phyloP scores from a whole-genome alignment of 768 basidiomycete species.

The Chlorophyllum brunneum region DNA sequence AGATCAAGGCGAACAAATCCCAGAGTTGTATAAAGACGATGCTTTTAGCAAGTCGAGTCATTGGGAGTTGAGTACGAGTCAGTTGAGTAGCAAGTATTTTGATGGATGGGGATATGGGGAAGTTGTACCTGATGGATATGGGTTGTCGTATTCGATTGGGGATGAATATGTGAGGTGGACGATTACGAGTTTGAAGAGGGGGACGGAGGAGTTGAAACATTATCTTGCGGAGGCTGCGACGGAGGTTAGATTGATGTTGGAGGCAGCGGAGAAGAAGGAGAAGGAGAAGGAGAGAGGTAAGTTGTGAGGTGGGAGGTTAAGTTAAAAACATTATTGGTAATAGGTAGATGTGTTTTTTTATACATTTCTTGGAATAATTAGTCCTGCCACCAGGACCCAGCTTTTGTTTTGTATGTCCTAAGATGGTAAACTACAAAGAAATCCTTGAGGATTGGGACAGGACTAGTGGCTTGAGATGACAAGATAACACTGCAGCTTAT shows the following conservation, averaged over 20 bases:
- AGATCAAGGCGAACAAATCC: constrained; percentile 62
- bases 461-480: too few relatives aligned
- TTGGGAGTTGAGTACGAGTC: constrained; percentile 93
- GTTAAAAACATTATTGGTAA: too few relatives aligned
- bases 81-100: constrained; percentile 75
- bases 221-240: constrained; percentile 80
- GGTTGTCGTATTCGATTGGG: constrained; percentile 86
- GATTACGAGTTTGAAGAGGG: constrained; percentile 68
- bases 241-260: constrained; percentile 74
- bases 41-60: constrained; percentile 69
- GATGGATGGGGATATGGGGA: constrained; percentile 99
- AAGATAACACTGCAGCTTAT: too few relatives aligned
- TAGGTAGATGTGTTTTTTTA: too few relatives aligned
- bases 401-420: too few relatives aligned
- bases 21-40: constrained; percentile 70
- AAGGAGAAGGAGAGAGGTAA: constrained; percentile 22
- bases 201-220: constrained; percentile 54
- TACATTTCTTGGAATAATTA: too few relatives aligned
- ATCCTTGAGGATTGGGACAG: too few relatives aligned
- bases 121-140: constrained; percentile 92
- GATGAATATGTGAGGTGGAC: constrained; percentile 86
- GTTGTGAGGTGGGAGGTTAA: not conserved
- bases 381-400: too few relatives aligned
- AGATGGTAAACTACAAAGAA: too few relatives aligned
- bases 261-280: constrained; percentile 49